These are phyloP conservation scores for Stentor coeruleus DNA, from an alignment of 73 alveolate species.

Conservation along the genomic window DNA sequence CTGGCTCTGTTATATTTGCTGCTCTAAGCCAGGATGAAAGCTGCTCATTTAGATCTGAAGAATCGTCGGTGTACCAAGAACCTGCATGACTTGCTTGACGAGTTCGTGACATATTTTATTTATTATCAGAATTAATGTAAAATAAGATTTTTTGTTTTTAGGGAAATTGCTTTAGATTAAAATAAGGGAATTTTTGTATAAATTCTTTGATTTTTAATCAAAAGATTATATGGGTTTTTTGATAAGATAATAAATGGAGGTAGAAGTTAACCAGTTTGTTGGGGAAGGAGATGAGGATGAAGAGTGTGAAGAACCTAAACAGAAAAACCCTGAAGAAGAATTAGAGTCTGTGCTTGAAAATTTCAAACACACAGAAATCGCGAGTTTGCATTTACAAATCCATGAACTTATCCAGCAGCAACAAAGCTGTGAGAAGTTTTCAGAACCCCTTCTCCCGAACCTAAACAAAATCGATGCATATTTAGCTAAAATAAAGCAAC, in stretches of 20 bases:
- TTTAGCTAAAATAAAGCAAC: background rate
- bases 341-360: background rate
- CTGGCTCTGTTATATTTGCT: conserved; percentile 49
- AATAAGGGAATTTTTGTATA: background rate
- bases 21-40: background rate
- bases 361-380: background rate
- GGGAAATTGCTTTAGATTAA: background rate
- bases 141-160: too few relatives aligned
- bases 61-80: conserved; percentile 78
- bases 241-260: too few relatives aligned
- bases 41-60: conserved; percentile 18
- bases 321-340: background rate
- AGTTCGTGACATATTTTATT: conserved; percentile 5
- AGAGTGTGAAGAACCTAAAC: background rate
- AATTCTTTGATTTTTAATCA: too few relatives aligned
- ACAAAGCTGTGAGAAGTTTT: background rate
- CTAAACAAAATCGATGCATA: background rate
- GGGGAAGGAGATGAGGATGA: conserved; percentile 1
- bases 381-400: background rate
- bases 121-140: background rate
- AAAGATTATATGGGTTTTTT: background rate
- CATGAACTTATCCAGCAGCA: background rate
- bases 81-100: conserved; percentile 91
- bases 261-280: background rate
- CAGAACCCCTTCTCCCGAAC: too few relatives aligned